Evolutionary conservation across 2,329 filamentous ascomycete genomes (phyloP).

Genomic region (Sclerotinia minor): DNA sequence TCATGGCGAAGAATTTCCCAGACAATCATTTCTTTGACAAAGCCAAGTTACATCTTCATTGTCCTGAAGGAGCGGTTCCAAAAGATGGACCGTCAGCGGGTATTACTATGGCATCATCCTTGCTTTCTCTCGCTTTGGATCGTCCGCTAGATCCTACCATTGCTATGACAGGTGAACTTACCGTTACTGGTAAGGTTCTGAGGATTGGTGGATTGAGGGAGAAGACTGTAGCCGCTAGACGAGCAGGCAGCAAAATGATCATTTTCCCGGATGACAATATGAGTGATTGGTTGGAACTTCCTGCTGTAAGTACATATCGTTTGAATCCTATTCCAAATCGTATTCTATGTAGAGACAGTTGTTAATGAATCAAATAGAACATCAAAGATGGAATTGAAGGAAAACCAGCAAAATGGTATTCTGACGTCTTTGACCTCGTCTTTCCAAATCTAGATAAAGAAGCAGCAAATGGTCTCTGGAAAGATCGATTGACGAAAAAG

Average conservation of each 20-base stretch:
- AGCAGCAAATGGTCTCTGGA: conserved; percentile 65
- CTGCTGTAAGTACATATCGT: conserved; percentile 68
- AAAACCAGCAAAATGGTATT: conserved; percentile 89
- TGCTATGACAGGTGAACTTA: conserved; percentile 97
- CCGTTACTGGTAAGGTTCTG: conserved; percentile 93
- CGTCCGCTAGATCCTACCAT: conserved; percentile 77
- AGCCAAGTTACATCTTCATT: conserved; percentile 92
- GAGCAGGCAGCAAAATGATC: conserved; percentile 89
- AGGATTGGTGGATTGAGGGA: conserved; percentile 91
- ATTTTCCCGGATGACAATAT: conserved; percentile 95
- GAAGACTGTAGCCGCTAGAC: conserved; percentile 93
- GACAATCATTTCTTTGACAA: conserved; percentile 96
- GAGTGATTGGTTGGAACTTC: conserved; percentile 96
- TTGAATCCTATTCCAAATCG: neutral
- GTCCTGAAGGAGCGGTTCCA: conserved; percentile 91
- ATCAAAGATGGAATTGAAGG: conserved; percentile 97
- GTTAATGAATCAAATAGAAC: conserved; percentile 61
- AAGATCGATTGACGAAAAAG: conserved; percentile 41
- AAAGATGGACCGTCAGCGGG: conserved; percentile 94
- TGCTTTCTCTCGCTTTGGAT: conserved; percentile 82
- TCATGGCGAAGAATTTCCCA: conserved; percentile 81
- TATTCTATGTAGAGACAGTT: neutral
- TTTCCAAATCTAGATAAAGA: conserved; percentile 79
- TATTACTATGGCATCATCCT: conserved; percentile 95
- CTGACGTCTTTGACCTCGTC: conserved; percentile 86